phyloP scores from a whole-genome alignment of 2,329 filamentous ascomycete genomes.

The Paraphaeosphaeria minitans region DNA sequence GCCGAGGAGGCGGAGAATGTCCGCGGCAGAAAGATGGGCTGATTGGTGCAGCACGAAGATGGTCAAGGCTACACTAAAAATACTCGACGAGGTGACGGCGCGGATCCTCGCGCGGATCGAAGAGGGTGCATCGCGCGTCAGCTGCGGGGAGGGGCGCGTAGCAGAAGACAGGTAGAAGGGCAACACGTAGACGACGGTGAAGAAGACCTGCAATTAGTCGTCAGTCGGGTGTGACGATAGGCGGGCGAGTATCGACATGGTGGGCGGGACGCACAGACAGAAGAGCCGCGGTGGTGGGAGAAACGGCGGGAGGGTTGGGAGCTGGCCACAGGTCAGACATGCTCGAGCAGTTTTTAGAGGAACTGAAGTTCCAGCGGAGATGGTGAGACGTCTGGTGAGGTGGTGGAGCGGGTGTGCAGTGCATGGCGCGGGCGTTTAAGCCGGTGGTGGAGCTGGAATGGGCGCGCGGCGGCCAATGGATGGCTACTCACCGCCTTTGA shows the following conservation, averaged over 20 bases:
- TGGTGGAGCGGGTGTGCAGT: conserved; percentile 28
- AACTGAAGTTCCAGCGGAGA: conserved; percentile 18
- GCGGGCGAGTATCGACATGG: conserved; percentile 30
- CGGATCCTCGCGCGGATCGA: conserved; percentile 87
- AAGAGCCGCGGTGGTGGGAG: conserved; percentile 41
- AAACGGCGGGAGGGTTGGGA: conserved; percentile 43
- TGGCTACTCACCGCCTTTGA: conserved; percentile 46
- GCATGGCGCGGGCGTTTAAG: conserved; percentile 33
- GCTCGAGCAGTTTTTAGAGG: conserved; percentile 21
- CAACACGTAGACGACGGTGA: conserved; percentile 87
- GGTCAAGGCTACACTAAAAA: conserved; percentile 69
- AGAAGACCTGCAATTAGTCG: conserved; percentile 63
- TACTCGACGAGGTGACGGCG: conserved; percentile 77
- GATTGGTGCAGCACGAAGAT: conserved; percentile 66
- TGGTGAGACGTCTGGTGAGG: too few relatives aligned
- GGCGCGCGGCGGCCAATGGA: conserved; percentile 39
- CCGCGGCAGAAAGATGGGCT: conserved; percentile 55
- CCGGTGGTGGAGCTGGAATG: conserved; percentile 8
- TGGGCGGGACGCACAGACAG: conserved; percentile 45
- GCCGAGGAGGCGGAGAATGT: conserved; percentile 73
- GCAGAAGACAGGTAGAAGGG: conserved; percentile 85
- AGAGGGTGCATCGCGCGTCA: conserved; percentile 84
- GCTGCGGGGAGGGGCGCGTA: conserved; percentile 77
- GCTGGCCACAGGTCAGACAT: conserved; percentile 42
- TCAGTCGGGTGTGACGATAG: conserved; percentile 35